Conservation (phyloP, 345 rosid genomes). For the Odontarrhena argentea region DNA sequence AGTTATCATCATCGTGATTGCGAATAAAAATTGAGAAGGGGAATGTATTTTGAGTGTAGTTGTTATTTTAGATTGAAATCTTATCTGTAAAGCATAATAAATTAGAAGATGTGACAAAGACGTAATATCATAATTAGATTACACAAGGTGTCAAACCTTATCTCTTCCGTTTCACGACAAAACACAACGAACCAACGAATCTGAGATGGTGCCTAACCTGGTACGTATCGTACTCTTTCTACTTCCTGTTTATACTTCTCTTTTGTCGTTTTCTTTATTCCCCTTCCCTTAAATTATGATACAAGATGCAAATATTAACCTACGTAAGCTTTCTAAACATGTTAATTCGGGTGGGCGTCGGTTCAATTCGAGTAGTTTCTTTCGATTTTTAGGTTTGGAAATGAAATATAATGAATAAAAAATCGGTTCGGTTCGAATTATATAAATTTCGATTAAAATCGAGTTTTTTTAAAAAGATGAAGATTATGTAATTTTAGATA, state of each 20-base stretch:
- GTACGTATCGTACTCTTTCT: conserved; percentile 42
- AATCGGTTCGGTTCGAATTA: no score
- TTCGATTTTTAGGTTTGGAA: no score
- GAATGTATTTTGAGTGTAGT: conserved; percentile 21
- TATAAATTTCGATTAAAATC: no score
- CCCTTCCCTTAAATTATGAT: neutral
- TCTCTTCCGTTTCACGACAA: conserved; percentile 32
- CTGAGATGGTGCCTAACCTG: conserved; percentile 32
- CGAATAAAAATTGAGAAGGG: neutral
- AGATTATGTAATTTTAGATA: no score
- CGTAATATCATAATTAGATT: conserved; percentile 19
- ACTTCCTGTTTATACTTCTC: conserved; percentile 3
- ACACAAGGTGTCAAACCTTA: conserved; percentile 31
- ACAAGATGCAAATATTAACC: conserved; percentile 11
- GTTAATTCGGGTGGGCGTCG: no score
- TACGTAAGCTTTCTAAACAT: neutral
- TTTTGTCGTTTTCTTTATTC: conserved; percentile 1
- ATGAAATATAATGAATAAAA: no score
- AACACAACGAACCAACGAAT: conserved; percentile 32
- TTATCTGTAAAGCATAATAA: conserved; percentile 36
- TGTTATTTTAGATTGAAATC: conserved; percentile 26
- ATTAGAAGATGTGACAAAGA: conserved; percentile 22
- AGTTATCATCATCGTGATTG: conserved; percentile 26
- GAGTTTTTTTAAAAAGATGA: no score
- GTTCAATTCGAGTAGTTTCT: no score